Evolutionary conservation across 2,329 filamentous ascomycete species (phyloP), one percentile per base, ranked within the genome.

Genomic region (Cladosporium sp.): DNA sequence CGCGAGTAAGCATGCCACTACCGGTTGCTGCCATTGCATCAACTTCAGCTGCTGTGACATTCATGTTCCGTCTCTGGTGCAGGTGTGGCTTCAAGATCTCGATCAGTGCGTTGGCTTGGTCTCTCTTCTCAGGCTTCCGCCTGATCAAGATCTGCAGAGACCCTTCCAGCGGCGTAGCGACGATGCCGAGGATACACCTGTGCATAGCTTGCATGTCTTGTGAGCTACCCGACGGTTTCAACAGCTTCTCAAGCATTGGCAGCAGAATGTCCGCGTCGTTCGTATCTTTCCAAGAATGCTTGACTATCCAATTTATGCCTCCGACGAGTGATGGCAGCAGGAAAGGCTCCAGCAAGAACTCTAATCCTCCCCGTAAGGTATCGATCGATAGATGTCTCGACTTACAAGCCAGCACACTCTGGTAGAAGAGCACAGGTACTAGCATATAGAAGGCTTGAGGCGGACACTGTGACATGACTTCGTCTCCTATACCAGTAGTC

Each of bases 361-460:
- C 90, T 6, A 94, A 76, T 1, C 90, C 90, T 12, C 84, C 83
- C 69, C 88, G 90, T 0, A 94, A 78, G 35, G 80, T 83, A 37
- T 91, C 87, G 44, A 90, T 83, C 1, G 81, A 81, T 4, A 95
- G 72, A 39, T 83, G 78, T 5, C 84, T 84, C 1, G 80, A 79
- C n/a, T 83, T 82, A 63, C 85, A 85, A 1, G 88, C 90, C 35
- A 88, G 76, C 0, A 91, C 82, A 40, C 88, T 90, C 64, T 91
- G 87, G 63, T 87, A 82, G 68, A 93, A 91, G 0, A 94, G 75
- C 0, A 88, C 87, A 1, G 90, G 88, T 13, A 91, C 84, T 3
- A 94, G 78, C 17, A 89, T 75, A 65, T 93, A 93, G 68, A 94
- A 94, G 37, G 91, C 86, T 67, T 92, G 89, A 1, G 90, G 90